Base-by-base conservation (phyloP, 106 monocot species). In the Apostasia shenzhenica region DNA sequence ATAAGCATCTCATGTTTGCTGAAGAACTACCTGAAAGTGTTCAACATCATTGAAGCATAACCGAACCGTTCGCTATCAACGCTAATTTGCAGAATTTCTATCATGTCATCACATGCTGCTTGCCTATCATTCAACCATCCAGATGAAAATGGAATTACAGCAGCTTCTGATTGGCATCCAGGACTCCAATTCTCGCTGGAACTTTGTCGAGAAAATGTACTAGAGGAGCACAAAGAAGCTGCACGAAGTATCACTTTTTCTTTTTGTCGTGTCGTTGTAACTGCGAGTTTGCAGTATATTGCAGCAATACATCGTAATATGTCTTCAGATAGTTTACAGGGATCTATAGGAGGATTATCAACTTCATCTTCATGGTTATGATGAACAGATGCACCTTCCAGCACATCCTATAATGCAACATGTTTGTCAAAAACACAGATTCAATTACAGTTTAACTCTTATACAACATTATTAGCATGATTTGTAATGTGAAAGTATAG, bases 291-390 rank as follows among this genome's bases (percentile, higher is more conserved):
- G 80, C 83, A 81, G 70, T 91, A 91, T 61, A 91, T 72, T 12
- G 86, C 67, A 61, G 86, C 77, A 63, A 95, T 91, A 72, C 91
- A 95, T 78, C 72, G 83, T 70, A 95, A 47, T 9, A 95, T 91
- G 51, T 88, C 84, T 76, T 84, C 88, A 43, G 95, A 95, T 52
- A 95, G 84, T 79, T 73, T 85, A 74, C 82, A 80, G n/a, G 84
- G 85, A 56, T 68, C 80, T 14, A 82, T 82, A 53, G 80, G 65
- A 12, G 82, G 75, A 67, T 75, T 77, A 59, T 84, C 82, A 42
- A 67, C 55, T 68, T 82, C 82, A 72, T 82, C 80, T 40, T 81
- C 86, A 67, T 85, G 79, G 7, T 72, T 81, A 45, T 70, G 61
- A 60, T 75, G 86, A 45, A 57, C 49, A 38, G 84, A 76, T 48